Evolutionary conservation across 441 rosid genomes (phyloP).

Genomic region (Gossypium gossypioides): DNA sequence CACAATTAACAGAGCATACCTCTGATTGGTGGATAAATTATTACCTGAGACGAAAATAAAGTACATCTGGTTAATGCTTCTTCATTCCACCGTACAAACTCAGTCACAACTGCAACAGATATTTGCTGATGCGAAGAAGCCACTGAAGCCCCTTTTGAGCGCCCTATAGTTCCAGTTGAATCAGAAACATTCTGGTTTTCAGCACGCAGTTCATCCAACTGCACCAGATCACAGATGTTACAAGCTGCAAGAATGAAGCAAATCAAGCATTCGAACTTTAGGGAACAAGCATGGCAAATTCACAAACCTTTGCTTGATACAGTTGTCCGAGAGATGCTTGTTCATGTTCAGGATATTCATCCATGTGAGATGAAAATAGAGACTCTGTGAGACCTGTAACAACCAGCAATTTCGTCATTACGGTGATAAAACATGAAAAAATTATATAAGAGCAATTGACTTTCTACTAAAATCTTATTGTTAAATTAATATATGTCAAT

Average conservation of each 20-base stretch:
- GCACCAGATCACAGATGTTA: constrained; percentile 26
- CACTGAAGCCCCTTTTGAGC: constrained; percentile 81
- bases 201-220: constrained; percentile 89
- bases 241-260: constrained; percentile 11
- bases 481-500: not conserved
- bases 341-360: constrained; percentile 93
- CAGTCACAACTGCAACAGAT: constrained; percentile 94
- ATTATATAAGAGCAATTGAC: not conserved
- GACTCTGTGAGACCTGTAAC: constrained; percentile 85
- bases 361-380: constrained; percentile 87
- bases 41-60: constrained; percentile 83
- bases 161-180: constrained; percentile 83
- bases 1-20: not conserved
- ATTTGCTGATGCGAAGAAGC: constrained; percentile 83
- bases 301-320: constrained; percentile 72
- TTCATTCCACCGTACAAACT: constrained; percentile 97
- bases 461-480: not conserved
- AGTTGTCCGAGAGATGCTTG: constrained; percentile 87
- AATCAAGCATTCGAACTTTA: constrained; percentile 9
- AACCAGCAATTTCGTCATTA: constrained; percentile 9
- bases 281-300: constrained; percentile 11
- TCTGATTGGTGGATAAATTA: constrained; percentile 1
- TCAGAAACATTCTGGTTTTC: constrained; percentile 71
- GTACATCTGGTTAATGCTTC: constrained; percentile 95
- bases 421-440: not conserved